Evolutionary conservation across 768 basidiomycete species (phyloP).

Genomic region (Termitomyces sp.): DNA sequence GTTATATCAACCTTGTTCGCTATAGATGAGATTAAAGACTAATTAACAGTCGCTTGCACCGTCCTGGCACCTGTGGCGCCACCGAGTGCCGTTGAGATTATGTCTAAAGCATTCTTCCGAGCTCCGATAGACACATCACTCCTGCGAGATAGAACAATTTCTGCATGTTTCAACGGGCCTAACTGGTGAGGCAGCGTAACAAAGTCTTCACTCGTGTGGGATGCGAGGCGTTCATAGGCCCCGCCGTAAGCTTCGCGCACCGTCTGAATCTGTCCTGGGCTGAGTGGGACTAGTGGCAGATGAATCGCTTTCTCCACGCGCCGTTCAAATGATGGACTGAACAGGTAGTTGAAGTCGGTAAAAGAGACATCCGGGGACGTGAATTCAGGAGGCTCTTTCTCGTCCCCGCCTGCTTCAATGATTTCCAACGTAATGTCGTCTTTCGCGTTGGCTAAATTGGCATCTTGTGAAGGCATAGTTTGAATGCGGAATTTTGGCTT

Average conservation of each 20-base stretch:
- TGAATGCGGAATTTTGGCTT: not conserved
- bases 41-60: conserved; percentile 7
- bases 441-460: not conserved
- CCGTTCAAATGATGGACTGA: conserved; percentile 11
- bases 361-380: conserved; percentile 18
- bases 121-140: conserved; percentile 34
- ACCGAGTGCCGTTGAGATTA: conserved; percentile 25
- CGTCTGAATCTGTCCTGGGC: conserved; percentile 4
- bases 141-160: conserved; percentile 35
- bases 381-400: conserved; percentile 13
- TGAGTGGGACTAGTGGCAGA: not conserved
- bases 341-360: conserved; percentile 19
- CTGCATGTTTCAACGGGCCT: conserved; percentile 39
- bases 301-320: conserved; percentile 1
- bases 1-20: not conserved
- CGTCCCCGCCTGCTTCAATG: conserved; percentile 17
- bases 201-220: conserved; percentile 21
- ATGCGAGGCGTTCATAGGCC: conserved; percentile 45
- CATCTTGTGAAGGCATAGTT: not conserved
- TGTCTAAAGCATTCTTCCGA: conserved; percentile 32
- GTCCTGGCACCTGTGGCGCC: not conserved
- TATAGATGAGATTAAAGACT: not conserved
- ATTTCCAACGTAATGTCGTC: conserved; percentile 18
- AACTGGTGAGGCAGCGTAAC: conserved; percentile 22
- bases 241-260: conserved; percentile 31